Percentiles rank a stretch among this genome's conserved stretches.
phyloP scores from a whole-genome alignment of 495 filamentous ascomycete species.

The Apodospora peruviana region DNA sequence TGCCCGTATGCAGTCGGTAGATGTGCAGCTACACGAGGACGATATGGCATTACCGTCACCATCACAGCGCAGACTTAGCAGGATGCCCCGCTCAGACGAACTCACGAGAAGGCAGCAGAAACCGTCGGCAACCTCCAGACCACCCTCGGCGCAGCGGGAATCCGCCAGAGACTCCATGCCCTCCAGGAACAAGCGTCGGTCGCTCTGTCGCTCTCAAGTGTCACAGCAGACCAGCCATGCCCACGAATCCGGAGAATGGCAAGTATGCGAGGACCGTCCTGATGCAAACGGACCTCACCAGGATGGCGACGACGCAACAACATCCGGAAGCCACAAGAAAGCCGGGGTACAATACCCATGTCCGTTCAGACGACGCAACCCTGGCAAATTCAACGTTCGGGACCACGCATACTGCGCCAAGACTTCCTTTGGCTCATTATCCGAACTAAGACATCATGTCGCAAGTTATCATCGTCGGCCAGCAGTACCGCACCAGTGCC shows the following conservation, averaged over 20 bases:
- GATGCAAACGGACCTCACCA: background rate
- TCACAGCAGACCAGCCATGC: background rate
- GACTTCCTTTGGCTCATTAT: slow-evolving; percentile 12
- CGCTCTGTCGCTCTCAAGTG: background rate
- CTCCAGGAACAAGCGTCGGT: background rate
- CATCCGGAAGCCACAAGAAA: background rate
- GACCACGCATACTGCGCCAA: slow-evolving; percentile 27
- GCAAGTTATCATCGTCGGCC: slow-evolving; percentile 7
- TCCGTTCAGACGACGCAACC: slow-evolving; percentile 34
- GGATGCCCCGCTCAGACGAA: too few relatives aligned
- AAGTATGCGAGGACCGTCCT: background rate
- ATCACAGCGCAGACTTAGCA: too few relatives aligned
- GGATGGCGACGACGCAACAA: background rate
- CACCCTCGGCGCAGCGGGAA: too few relatives aligned
- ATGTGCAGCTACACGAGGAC: too few relatives aligned
- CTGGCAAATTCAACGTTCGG: slow-evolving; percentile 29
- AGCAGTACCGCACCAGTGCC: slow-evolving; percentile 12
- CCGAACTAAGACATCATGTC: slow-evolving; percentile 21
- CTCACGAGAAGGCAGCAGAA: too few relatives aligned
- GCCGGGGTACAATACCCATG: slow-evolving; percentile 16
- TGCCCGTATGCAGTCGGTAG: background rate
- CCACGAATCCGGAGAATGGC: background rate
- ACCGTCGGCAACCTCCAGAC: too few relatives aligned
- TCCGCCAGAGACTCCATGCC: background rate
- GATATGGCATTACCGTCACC: too few relatives aligned